These are phyloP conservation scores for Fusarium burgessii DNA, from an alignment of 2,329 filamentous ascomycete genomes.

Conservation along the genomic window DNA sequence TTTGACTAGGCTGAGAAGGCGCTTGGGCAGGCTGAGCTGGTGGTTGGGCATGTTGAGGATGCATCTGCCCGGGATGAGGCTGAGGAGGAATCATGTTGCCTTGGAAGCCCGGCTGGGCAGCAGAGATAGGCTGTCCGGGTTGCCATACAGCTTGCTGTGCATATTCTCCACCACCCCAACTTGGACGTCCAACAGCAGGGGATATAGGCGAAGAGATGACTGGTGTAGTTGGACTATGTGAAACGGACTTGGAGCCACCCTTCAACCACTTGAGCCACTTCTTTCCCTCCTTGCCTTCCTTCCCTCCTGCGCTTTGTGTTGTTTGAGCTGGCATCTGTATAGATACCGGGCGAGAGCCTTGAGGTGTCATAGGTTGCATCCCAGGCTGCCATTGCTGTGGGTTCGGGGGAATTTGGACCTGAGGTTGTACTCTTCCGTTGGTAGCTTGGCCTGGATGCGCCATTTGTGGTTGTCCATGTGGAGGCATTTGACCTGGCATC, in stretches of 20 bases:
- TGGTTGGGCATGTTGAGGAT: slow-evolving; percentile 6
- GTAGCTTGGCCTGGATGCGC: background rate
- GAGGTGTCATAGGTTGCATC: slow-evolving; percentile 29
- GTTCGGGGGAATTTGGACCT: slow-evolving; percentile 35
- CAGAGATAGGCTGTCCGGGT: slow-evolving; percentile 31
- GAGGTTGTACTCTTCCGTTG: slow-evolving; percentile 30
- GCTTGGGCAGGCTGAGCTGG: slow-evolving; percentile 10
- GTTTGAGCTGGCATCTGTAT: slow-evolving; percentile 36
- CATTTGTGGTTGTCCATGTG: slow-evolving; percentile 21
- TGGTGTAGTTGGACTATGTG: slow-evolving; percentile 34
- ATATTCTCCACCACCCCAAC: slow-evolving; percentile 42
- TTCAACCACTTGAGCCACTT: slow-evolving; percentile 47
- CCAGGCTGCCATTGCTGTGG: slow-evolving; percentile 33
- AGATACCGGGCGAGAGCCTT: slow-evolving; percentile 29
- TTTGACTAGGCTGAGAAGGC: background rate
- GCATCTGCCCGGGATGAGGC: background rate
- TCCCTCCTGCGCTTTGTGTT: slow-evolving; percentile 33
- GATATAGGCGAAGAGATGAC: slow-evolving; percentile 25
- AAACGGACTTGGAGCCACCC: slow-evolving; percentile 39
- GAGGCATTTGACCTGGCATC: background rate
- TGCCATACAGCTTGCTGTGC: slow-evolving; percentile 40
- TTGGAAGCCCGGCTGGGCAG: slow-evolving; percentile 8
- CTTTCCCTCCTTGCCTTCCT: slow-evolving; percentile 41
- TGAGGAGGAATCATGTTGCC: slow-evolving; percentile 15
- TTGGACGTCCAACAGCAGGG: slow-evolving; percentile 7